Evolutionary conservation across 441 rosid genomes (phyloP).

Genomic region (Erysimum pusillum): DNA sequence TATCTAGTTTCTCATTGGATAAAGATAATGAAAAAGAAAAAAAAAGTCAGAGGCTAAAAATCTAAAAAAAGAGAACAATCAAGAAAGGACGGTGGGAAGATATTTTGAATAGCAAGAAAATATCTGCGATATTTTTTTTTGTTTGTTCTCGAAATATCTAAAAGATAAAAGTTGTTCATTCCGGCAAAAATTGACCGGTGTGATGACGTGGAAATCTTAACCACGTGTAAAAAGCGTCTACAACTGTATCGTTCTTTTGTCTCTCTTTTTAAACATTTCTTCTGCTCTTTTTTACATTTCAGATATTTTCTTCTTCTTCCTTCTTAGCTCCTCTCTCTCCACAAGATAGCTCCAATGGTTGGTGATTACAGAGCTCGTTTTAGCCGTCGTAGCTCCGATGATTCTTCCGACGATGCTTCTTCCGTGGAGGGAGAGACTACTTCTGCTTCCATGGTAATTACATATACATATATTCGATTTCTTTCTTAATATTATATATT

Average conservation of each 20-base stretch:
- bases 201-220: slow-evolving; percentile 41
- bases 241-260: slow-evolving; percentile 38
- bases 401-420: slow-evolving; percentile 32
- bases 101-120: slow-evolving; percentile 34
- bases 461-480: too few relatives aligned
- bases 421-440: slow-evolving; percentile 41
- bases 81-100: slow-evolving; percentile 26
- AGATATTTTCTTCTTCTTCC: neutral
- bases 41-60: neutral
- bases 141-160: neutral
- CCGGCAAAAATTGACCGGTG: slow-evolving; percentile 40
- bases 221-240: slow-evolving; percentile 51
- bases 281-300: neutral
- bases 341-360: slow-evolving; percentile 43
- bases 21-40: neutral
- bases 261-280: neutral
- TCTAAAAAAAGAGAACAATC: neutral
- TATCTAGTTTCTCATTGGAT: neutral
- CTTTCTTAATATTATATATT: neutral
- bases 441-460: slow-evolving; percentile 40
- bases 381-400: slow-evolving; percentile 39
- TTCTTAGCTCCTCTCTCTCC: slow-evolving; percentile 18
- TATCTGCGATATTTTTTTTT: slow-evolving; percentile 39
- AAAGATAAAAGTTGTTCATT: slow-evolving; percentile 21
- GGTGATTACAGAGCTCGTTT: slow-evolving; percentile 40